Evolutionary conservation across 2,329 filamentous ascomycete species (phyloP).

Genomic region (Colletotrichum ledebouriae): DNA sequence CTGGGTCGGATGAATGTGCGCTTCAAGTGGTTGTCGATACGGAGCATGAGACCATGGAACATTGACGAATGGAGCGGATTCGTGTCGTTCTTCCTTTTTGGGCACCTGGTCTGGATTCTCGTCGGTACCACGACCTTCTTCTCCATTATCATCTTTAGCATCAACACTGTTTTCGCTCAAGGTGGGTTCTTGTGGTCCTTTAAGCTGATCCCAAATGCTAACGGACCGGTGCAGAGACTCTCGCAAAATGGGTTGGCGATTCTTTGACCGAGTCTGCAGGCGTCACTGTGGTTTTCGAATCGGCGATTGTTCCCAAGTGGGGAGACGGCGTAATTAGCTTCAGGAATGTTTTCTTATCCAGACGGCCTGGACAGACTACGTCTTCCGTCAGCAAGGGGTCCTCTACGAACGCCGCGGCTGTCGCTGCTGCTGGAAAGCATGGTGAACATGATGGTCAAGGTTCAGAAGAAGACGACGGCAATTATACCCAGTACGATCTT

Average conservation of each 20-base stretch:
- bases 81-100: slow-evolving; percentile 91
- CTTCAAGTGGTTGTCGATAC: slow-evolving; percentile 98
- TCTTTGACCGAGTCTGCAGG: slow-evolving; percentile 95
- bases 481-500: slow-evolving; percentile 97
- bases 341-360: slow-evolving; percentile 94
- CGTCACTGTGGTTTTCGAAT: slow-evolving; percentile 95
- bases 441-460: slow-evolving; percentile 59
- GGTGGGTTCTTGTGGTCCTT: slow-evolving; percentile 61
- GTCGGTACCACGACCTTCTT: slow-evolving; percentile 98
- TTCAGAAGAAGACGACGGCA: slow-evolving; percentile 83
- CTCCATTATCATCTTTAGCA: slow-evolving; percentile 87
- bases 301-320: slow-evolving; percentile 97
- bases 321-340: slow-evolving; percentile 95
- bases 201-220: slow-evolving; percentile 24
- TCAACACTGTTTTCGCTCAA: slow-evolving; percentile 97
- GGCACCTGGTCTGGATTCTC: slow-evolving; percentile 95
- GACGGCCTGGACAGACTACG: slow-evolving; percentile 84
- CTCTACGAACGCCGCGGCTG: slow-evolving; percentile 84
- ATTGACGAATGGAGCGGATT: slow-evolving; percentile 96
- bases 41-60: slow-evolving; percentile 94
- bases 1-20: slow-evolving; percentile 90
- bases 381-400: slow-evolving; percentile 94
- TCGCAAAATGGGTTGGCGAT: slow-evolving; percentile 94
- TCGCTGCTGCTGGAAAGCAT: slow-evolving; percentile 79
- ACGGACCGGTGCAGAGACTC: slow-evolving; percentile 73